phyloP scores from a whole-genome alignment of 2,329 filamentous ascomycete species.

The Proliferodiscus dingleyae region DNA sequence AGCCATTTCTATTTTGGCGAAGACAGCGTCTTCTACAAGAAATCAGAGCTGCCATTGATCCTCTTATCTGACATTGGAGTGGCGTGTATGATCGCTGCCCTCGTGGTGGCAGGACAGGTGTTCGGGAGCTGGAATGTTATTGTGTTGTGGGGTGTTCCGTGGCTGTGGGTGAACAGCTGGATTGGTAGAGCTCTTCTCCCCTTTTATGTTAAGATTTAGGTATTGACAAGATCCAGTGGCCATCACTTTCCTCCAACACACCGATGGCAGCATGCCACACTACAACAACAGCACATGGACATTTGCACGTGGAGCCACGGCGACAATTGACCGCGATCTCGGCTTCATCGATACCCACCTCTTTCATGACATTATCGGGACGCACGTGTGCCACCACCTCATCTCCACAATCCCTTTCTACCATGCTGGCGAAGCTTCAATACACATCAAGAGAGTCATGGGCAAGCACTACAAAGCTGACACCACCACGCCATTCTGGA shows the following conservation, averaged over 20 bases:
- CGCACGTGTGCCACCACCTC: conserved; percentile 59
- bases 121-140: conserved; percentile 54
- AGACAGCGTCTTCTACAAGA: conserved; percentile 55
- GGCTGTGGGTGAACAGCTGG: conserved; percentile 69
- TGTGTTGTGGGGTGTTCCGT: conserved; percentile 59
- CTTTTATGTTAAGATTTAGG: conserved; percentile 4
- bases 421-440: conserved; percentile 53
- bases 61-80: conserved; percentile 57
- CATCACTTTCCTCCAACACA: conserved; percentile 73
- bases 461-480: conserved; percentile 49
- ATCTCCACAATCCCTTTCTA: conserved; percentile 60
- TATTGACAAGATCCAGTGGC: conserved; percentile 45
- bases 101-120: conserved; percentile 48
- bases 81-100: conserved; percentile 41
- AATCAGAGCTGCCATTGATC: conserved; percentile 52
- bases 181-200: conserved; percentile 44
- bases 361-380: conserved; percentile 62
- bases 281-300: conserved; percentile 57
- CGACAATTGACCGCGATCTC: conserved; percentile 60
- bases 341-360: conserved; percentile 60
- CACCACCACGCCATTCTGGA: conserved; percentile 32
- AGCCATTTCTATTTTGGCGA: conserved; percentile 54
- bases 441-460: conserved; percentile 51
- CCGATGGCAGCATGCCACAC: conserved; percentile 51
- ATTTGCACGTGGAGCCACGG: conserved; percentile 56